Conservation (phyloP, 2,329 filamentous ascomycete species). For the Diaporthe amygdali region DNA sequence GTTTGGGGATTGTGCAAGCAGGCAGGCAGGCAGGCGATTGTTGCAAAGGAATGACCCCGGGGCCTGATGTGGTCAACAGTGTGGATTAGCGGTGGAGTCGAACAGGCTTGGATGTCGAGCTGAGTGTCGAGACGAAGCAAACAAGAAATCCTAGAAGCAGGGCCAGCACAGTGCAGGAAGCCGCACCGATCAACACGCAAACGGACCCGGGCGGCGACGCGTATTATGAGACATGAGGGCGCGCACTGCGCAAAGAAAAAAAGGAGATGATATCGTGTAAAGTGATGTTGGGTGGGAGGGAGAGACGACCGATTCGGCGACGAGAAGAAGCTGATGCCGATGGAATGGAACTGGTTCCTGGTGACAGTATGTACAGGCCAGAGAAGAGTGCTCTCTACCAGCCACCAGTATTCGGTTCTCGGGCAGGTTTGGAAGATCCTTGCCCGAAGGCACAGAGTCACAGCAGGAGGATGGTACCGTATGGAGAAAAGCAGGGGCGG, state of each 20-base stretch:
- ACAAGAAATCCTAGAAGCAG: slow-evolving; percentile 17
- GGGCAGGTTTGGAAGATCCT: background rate
- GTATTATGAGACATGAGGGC: slow-evolving; percentile 15
- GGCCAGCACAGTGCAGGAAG: background rate
- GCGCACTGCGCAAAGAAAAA: slow-evolving; percentile 18
- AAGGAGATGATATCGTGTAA: slow-evolving; percentile 1
- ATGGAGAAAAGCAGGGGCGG: slow-evolving; percentile 6
- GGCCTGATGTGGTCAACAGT: slow-evolving; percentile 19
- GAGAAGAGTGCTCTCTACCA: background rate
- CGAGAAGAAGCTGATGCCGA: background rate
- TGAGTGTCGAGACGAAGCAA: slow-evolving; percentile 12
- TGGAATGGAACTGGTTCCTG: background rate
- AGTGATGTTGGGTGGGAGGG: background rate
- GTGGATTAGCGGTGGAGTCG: slow-evolving; percentile 21
- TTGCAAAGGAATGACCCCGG: slow-evolving; percentile 9
- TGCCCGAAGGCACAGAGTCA: slow-evolving; percentile 4
- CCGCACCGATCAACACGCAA: slow-evolving; percentile 17
- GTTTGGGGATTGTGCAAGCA: background rate
- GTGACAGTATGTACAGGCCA: background rate
- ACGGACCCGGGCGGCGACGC: background rate
- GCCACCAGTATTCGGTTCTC: slow-evolving; percentile 10
- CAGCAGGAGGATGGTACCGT: slow-evolving; percentile 3
- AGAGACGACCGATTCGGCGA: slow-evolving; percentile 3
- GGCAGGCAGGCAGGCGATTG: background rate
- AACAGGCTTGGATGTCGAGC: slow-evolving; percentile 7